phyloP scores from a whole-genome alignment of 345 rosid genomes.

The Heritiera fomes region DNA sequence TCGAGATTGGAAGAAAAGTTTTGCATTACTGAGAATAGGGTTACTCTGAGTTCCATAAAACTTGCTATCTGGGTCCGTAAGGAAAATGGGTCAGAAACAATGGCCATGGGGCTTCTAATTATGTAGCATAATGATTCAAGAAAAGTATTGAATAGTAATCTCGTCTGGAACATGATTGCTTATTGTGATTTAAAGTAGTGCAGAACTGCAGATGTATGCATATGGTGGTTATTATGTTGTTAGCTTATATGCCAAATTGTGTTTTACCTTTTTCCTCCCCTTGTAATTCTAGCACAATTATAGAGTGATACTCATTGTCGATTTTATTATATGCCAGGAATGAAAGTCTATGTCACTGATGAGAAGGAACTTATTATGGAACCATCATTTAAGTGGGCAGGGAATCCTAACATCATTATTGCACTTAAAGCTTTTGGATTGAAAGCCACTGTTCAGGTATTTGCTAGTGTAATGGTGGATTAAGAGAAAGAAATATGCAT shows the following conservation, averaged over 20 bases:
- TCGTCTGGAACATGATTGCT: neutral
- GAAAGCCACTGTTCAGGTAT: constrained; percentile 82
- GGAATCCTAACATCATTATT: constrained; percentile 75
- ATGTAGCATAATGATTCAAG: neutral
- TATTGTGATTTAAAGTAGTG: neutral
- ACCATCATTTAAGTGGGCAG: constrained; percentile 86
- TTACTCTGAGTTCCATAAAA: neutral
- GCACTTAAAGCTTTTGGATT: constrained; percentile 87
- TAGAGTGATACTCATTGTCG: neutral
- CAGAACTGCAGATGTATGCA: neutral
- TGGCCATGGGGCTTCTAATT: neutral
- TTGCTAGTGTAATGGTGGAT: constrained; percentile 17
- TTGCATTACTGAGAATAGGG: neutral
- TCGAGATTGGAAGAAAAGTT: neutral
- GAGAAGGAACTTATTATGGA: constrained; percentile 98
- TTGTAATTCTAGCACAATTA: neutral
- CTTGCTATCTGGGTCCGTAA: neutral
- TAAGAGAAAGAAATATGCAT: constrained; percentile 5
- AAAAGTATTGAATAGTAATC: neutral
- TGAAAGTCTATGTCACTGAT: constrained; percentile 88
- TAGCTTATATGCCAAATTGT: neutral
- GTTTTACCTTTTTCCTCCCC: constrained; percentile 2
- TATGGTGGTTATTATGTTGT: neutral
- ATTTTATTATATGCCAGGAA: constrained; percentile 48
- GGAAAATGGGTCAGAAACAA: neutral